A percentile compares a stretch with the other conserved stretches of the same genome.
phyloP scores from a whole-genome alignment of 2,329 filamentous ascomycete genomes.

The Peltaster fructicola region DNA sequence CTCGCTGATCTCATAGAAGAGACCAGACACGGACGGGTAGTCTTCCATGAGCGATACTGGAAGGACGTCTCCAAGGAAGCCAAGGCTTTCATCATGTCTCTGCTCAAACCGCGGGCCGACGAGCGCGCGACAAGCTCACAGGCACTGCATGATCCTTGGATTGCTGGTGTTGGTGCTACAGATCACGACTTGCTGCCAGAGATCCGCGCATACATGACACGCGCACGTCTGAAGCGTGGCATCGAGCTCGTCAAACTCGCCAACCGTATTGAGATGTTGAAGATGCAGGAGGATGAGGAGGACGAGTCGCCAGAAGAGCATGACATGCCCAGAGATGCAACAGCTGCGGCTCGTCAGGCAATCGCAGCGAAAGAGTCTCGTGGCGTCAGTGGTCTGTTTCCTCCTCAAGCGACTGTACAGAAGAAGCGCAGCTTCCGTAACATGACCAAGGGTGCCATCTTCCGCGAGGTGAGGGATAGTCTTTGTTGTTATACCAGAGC shows the following conservation, averaged over 20 bases:
- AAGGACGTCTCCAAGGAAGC: slow-evolving; percentile 90
- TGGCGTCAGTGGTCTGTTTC: slow-evolving; percentile 8
- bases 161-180: slow-evolving; percentile 75
- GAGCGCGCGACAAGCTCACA: slow-evolving; percentile 51
- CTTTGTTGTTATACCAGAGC: slow-evolving; percentile 1
- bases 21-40: slow-evolving; percentile 63
- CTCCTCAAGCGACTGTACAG: slow-evolving; percentile 11
- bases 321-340: slow-evolving; percentile 45
- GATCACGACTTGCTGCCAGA: slow-evolving; percentile 96
- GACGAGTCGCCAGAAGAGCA: slow-evolving; percentile 43
- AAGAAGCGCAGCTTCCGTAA: slow-evolving; percentile 37
- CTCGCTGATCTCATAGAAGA: slow-evolving; percentile 87
- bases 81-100: slow-evolving; percentile 75
- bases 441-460: slow-evolving; percentile 54
- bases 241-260: slow-evolving; percentile 93
- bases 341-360: slow-evolving; percentile 35
- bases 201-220: slow-evolving; percentile 84
- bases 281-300: slow-evolving; percentile 79
- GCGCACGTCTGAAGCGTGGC: slow-evolving; percentile 75
- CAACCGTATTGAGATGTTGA: slow-evolving; percentile 88
- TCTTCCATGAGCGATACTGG: slow-evolving; percentile 98
- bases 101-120: slow-evolving; percentile 63
- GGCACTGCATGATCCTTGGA: slow-evolving; percentile 38
- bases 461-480: slow-evolving; percentile 52
- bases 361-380: slow-evolving; percentile 16